Conservation (phyloP, 2,329 filamentous ascomycete genomes). For the Dactylellina drechsleri region DNA sequence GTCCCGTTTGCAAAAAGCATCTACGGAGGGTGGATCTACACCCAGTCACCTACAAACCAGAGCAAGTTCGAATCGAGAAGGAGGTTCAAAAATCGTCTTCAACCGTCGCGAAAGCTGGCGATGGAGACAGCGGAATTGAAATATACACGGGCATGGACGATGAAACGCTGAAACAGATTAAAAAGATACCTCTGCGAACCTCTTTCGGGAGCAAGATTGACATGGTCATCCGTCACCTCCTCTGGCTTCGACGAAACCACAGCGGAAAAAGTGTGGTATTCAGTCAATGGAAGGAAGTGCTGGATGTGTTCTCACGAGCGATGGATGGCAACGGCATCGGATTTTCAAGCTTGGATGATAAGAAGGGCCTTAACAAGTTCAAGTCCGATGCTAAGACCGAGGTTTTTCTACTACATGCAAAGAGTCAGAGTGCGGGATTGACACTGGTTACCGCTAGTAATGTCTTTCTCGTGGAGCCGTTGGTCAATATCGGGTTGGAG, state of each 20-base stretch:
- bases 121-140: conserved; percentile 30
- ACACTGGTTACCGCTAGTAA: conserved; percentile 93
- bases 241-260: conserved; percentile 88
- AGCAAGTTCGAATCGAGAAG: conserved; percentile 74
- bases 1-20: conserved; percentile 82
- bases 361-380: conserved; percentile 78
- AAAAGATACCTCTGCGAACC: conserved; percentile 76
- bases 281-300: conserved; percentile 86
- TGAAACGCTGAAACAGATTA: conserved; percentile 71
- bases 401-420: conserved; percentile 83
- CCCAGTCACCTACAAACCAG: conserved; percentile 83
- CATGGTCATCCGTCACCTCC: conserved; percentile 78
- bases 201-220: conserved; percentile 93
- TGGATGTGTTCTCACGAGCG: conserved; percentile 76
- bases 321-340: conserved; percentile 78
- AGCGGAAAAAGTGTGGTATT: conserved; percentile 95
- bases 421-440: conserved; percentile 80
- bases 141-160: conserved; percentile 81
- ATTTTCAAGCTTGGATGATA: conserved; percentile 74
- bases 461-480: conserved; percentile 91
- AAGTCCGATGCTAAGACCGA: conserved; percentile 71
- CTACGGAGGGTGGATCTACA: conserved; percentile 77
- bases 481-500: conserved; percentile 92
- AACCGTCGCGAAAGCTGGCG: not conserved
- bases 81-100: conserved; percentile 63